Evolutionary conservation across 192 early-diverging fungal genomes (phyloP).

Genomic region (Diversispora epigaea): DNA sequence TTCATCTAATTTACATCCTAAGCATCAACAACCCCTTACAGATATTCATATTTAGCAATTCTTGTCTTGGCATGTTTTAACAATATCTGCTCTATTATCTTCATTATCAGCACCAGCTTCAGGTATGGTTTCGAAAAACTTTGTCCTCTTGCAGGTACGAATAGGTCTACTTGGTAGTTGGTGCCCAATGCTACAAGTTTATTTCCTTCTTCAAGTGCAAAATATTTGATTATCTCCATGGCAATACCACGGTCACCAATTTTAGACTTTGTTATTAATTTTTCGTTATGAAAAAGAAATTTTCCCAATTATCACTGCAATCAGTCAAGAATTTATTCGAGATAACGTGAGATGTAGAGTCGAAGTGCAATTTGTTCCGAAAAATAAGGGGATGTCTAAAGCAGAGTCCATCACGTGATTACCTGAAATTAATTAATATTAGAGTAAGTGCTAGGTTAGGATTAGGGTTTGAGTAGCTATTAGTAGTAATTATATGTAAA

Average conservation of each 20-base stretch:
- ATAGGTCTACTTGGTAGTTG: not conserved
- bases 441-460: too few species aligned
- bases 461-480: too few species aligned
- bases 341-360: too few species aligned
- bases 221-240: slow-evolving; percentile 9
- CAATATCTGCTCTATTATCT: not conserved
- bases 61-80: slow-evolving; percentile 14
- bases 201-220: slow-evolving; percentile 22
- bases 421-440: too few species aligned
- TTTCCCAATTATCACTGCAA: slow-evolving; percentile 26
- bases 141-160: slow-evolving; percentile 6
- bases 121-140: slow-evolving; percentile 13
- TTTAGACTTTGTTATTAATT: not conserved
- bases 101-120: not conserved
- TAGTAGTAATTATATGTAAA: too few species aligned
- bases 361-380: too few species aligned
- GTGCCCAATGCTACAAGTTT: not conserved
- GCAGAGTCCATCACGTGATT: too few species aligned
- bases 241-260: slow-evolving; percentile 23
- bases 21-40: not conserved
- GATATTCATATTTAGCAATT: slow-evolving; percentile 20
- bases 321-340: slow-evolving; percentile 18
- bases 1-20: slow-evolving; percentile 1
- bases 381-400: too few species aligned
- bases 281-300: slow-evolving; percentile 11